Evolutionary conservation across 257 asterid genomes (phyloP).

Genomic region (Mitragyna speciosa): DNA sequence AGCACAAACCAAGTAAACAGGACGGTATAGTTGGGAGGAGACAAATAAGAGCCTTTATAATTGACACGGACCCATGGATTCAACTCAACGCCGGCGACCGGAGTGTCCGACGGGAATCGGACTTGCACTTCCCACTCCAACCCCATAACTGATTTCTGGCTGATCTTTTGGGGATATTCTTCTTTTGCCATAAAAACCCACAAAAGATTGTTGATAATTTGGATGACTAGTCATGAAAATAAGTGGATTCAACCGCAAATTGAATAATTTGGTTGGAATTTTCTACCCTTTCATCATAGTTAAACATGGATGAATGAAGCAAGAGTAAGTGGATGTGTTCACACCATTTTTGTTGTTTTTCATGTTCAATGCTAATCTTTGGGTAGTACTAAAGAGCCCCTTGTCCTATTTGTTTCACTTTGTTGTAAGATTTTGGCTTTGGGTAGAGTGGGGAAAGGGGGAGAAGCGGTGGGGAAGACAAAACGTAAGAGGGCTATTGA

Average conservation of each 20-base stretch:
- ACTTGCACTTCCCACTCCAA: background rate
- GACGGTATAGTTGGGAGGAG: background rate
- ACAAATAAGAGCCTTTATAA: background rate
- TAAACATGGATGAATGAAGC: background rate
- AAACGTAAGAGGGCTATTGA: background rate
- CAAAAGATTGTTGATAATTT: background rate
- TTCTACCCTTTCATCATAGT: background rate
- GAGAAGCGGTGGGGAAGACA: background rate
- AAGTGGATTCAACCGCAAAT: background rate
- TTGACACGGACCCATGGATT: background rate
- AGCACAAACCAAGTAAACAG: background rate
- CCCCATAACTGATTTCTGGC: background rate
- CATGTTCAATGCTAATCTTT: no score
- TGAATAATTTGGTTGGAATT: background rate
- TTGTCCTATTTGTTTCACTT: background rate
- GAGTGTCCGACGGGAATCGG: background rate
- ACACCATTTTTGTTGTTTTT: no score
- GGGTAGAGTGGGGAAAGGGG: background rate
- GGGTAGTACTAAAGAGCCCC: background rate
- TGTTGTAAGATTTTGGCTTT: background rate
- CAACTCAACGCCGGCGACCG: background rate
- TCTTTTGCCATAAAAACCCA: background rate
- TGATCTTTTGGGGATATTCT: background rate
- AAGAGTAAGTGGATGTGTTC: no score
- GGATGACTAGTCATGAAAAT: background rate